Conservation (phyloP, 345 rosid genomes). For the Litchi chinensis region DNA sequence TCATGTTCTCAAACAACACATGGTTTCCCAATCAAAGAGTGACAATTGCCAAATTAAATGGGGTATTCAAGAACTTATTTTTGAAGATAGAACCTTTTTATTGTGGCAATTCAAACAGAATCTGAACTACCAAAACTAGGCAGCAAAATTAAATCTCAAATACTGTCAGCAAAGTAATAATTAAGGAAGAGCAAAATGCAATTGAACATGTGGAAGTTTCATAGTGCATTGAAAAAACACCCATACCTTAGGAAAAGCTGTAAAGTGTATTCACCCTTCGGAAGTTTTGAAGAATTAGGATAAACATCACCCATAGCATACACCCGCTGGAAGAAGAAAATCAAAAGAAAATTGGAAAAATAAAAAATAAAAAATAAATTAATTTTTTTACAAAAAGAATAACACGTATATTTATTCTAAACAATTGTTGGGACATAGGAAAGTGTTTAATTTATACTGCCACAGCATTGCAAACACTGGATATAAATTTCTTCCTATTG, state of each 20-base stretch:
- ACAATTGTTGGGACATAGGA: not conserved
- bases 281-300: constrained; percentile 78
- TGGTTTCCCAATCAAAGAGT: not conserved
- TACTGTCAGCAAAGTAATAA: not conserved
- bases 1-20: constrained; percentile 9
- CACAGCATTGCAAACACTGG: constrained; percentile 3
- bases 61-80: constrained; percentile 1
- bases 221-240: constrained; percentile 1
- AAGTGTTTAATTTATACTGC: constrained; percentile 9
- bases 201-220: not conserved
- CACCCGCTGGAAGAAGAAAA: constrained; percentile 56
- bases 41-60: not conserved
- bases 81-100: constrained; percentile 14
- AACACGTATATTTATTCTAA: not conserved
- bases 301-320: constrained; percentile 86
- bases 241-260: constrained; percentile 75
- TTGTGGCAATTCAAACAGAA: not conserved
- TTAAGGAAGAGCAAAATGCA: not conserved
- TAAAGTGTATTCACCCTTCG: constrained; percentile 89
- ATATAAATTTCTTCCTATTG: not conserved
- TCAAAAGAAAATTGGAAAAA: constrained; percentile 4
- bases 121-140: constrained; percentile 7
- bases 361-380: not conserved
- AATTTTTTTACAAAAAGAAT: constrained; percentile 10
- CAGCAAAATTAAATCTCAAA: constrained; percentile 1